These are phyloP conservation scores for Gardenia jasminoides DNA, from an alignment of 257 asterid genomes.

Conservation along the genomic window DNA sequence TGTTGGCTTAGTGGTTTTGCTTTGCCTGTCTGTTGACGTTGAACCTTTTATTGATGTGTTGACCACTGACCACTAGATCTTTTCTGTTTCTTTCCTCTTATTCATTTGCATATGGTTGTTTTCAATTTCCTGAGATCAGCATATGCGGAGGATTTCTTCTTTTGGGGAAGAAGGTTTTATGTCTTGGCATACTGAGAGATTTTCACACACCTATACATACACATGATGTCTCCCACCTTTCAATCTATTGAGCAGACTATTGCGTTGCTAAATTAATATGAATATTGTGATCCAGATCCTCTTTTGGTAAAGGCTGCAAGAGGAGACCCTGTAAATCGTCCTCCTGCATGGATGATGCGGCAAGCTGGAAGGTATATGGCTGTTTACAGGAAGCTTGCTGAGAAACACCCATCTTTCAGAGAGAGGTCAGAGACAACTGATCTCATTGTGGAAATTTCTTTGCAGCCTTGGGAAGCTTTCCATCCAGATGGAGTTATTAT, in stretches of 20 bases:
- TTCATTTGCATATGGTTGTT: background rate
- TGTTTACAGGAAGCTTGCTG: conserved; percentile 86
- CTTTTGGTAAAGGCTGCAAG: conserved; percentile 95
- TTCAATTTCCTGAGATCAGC: background rate
- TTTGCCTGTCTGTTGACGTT: background rate
- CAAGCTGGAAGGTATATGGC: conserved; percentile 99
- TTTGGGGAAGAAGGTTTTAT: background rate
- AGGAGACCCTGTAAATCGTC: conserved; percentile 76
- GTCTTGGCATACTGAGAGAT: background rate
- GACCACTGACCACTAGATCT: background rate
- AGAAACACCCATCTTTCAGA: conserved; percentile 96
- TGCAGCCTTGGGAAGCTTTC: conserved; percentile 99
- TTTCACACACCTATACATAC: background rate
- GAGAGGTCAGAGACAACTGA: conserved; percentile 99
- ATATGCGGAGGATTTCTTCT: background rate
- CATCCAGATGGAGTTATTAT: conserved; percentile 95
- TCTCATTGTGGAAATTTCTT: conserved; percentile 97
- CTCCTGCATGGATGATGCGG: conserved; percentile 99
- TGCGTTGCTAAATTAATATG: background rate
- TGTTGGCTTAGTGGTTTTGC: background rate
- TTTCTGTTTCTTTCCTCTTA: background rate
- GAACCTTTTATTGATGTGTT: background rate
- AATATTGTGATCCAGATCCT: conserved; percentile 54
- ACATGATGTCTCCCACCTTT: background rate
- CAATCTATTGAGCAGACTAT: background rate